phyloP scores from a whole-genome alignment of 257 asterid genomes.

The Linderniella brevidens region DNA sequence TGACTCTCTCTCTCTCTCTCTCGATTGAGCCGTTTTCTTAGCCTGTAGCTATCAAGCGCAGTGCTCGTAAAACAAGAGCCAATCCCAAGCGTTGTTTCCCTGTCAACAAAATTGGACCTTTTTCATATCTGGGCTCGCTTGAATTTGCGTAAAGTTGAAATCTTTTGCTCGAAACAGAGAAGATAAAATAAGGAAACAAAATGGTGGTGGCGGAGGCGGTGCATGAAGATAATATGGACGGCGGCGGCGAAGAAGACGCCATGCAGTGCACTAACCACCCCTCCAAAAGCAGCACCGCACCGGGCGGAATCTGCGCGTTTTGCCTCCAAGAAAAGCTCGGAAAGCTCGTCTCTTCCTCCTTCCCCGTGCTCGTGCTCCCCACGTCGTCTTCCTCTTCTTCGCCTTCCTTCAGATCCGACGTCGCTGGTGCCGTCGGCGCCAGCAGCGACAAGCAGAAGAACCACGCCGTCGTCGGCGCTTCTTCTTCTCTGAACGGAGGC shows the following conservation, averaged over 20 bases:
- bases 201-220: constrained; percentile 82
- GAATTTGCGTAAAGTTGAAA: too few relatives aligned
- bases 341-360: constrained; percentile 81
- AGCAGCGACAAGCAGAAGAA: not conserved
- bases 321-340: constrained; percentile 98
- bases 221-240: constrained; percentile 90
- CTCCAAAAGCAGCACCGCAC: constrained; percentile 54
- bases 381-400: constrained; percentile 74
- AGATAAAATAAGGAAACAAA: too few relatives aligned
- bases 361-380: constrained; percentile 55
- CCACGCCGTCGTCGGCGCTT: constrained; percentile 14
- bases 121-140: too few relatives aligned
- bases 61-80: too few relatives aligned
- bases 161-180: too few relatives aligned
- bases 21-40: too few relatives aligned
- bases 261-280: constrained; percentile 79
- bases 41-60: too few relatives aligned
- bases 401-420: constrained; percentile 88
- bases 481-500: constrained; percentile 12
- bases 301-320: constrained; percentile 93
- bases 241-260: constrained; percentile 53
- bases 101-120: too few relatives aligned
- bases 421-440: constrained; percentile 15
- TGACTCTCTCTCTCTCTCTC: too few relatives aligned
- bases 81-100: too few relatives aligned